Conservation (phyloP, 768 basidiomycete species). For the Psilocybe cyanescens region DNA sequence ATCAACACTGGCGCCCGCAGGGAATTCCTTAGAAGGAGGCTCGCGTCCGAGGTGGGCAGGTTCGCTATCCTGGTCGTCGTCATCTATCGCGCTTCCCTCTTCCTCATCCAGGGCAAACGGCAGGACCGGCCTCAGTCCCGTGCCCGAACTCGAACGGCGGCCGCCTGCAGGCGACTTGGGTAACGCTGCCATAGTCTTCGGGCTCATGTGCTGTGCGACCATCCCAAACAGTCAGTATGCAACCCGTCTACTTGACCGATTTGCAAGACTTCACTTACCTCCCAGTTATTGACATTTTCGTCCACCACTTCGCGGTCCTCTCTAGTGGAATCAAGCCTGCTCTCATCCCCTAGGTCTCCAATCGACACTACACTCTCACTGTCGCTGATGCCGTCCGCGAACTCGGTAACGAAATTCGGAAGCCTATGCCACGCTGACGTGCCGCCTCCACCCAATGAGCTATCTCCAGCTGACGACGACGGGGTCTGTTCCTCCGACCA, state of each 20-base stretch:
- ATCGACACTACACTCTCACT: conserved; percentile 93
- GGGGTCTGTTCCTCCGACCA: conserved; percentile 59
- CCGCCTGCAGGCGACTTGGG: conserved; percentile 88
- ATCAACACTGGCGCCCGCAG: conserved; percentile 81
- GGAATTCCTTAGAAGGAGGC: conserved; percentile 70
- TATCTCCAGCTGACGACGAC: background rate
- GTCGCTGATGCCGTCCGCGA: conserved; percentile 90
- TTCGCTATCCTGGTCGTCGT: conserved; percentile 77
- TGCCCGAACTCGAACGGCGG: conserved; percentile 83
- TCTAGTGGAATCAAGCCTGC: conserved; percentile 62
- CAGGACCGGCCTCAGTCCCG: conserved; percentile 80
- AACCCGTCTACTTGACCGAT: too few species aligned
- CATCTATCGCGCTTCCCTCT: conserved; percentile 73
- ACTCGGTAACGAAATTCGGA: conserved; percentile 75
- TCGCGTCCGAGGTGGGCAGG: conserved; percentile 64
- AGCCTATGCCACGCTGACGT: conserved; percentile 83
- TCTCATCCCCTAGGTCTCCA: conserved; percentile 84
- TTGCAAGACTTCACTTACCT: conserved; percentile 55
- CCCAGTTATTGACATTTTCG: conserved; percentile 94
- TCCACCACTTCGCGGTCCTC: conserved; percentile 69
- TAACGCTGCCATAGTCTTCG: conserved; percentile 91
- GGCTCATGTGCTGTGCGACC: conserved; percentile 83
- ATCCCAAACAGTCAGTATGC: conserved; percentile 3
- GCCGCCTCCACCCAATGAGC: conserved; percentile 26
- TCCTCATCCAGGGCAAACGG: conserved; percentile 77